These are phyloP conservation scores for Yamadazyma philogaea DNA, from an alignment of 805 yeast species.

Conservation along the genomic window DNA sequence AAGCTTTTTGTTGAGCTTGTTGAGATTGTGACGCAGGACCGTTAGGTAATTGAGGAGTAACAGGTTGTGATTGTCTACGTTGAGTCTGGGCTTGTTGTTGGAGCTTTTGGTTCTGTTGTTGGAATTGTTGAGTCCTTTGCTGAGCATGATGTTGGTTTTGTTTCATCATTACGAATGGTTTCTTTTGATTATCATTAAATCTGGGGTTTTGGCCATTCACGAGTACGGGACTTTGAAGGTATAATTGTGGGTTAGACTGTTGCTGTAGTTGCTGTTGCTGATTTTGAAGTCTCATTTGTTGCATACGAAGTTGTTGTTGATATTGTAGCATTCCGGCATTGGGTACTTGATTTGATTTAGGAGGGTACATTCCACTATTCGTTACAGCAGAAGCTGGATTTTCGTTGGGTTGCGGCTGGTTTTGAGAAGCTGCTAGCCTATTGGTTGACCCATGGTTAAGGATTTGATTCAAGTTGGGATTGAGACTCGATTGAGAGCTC, in stretches of 20 bases:
- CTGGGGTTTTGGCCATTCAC: conserved; percentile 10
- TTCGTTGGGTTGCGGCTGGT: background rate
- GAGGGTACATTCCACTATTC: conserved; percentile 12
- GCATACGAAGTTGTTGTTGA: conserved; percentile 23
- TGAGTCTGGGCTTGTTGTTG: conserved; percentile 4
- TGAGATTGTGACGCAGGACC: conserved; percentile 8
- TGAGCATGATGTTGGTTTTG: conserved; percentile 16
- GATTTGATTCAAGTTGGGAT: conserved; percentile 27
- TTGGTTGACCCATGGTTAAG: conserved; percentile 3
- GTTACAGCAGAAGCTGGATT: conserved; percentile 1
- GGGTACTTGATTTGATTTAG: conserved; percentile 7
- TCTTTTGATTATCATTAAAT: conserved; percentile 19
- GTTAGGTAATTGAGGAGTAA: conserved; percentile 7
- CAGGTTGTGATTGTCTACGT: conserved; percentile 8
- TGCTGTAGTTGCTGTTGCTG: conserved; percentile 22
- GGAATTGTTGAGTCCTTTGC: conserved; percentile 11
- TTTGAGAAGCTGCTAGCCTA: background rate
- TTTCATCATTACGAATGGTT: conserved; percentile 19
- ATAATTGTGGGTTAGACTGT: conserved; percentile 16
- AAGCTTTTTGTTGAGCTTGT: conserved; percentile 6
- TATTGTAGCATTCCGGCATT: conserved; percentile 18
- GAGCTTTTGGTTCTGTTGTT: conserved; percentile 10
- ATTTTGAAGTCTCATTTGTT: conserved; percentile 23
- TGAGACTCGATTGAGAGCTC: conserved; percentile 46
- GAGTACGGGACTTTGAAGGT: conserved; percentile 17